These are phyloP conservation scores for Closterium sp. DNA, from an alignment of 139 green algal species.

Conservation along the genomic window DNA sequence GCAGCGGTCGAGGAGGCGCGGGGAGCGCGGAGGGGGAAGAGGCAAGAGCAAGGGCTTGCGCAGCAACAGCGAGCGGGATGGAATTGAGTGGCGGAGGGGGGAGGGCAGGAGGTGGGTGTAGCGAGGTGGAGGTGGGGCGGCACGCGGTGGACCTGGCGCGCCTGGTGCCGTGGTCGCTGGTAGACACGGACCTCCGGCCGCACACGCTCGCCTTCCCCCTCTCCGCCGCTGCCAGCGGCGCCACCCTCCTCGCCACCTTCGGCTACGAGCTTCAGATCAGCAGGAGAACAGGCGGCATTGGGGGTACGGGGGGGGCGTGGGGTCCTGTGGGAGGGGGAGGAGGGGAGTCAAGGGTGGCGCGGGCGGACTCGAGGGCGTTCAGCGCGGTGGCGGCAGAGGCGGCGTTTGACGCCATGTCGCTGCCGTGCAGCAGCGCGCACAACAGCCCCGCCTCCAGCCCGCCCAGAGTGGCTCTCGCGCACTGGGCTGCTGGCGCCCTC, in stretches of 20 bases:
- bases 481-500: not conserved
- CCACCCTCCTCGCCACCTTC: slow-evolving; percentile 30
- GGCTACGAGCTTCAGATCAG: slow-evolving; percentile 18
- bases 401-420: not conserved
- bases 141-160: slow-evolving; percentile 28
- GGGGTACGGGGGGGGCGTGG: not conserved
- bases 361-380: not conserved
- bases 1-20: too few relatives aligned
- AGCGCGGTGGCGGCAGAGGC: not conserved
- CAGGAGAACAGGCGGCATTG: not conserved
- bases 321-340: too few relatives aligned
- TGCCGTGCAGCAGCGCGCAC: not conserved
- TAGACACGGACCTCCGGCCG: not conserved
- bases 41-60: not conserved
- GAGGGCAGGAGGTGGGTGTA: not conserved
- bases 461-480: not conserved
- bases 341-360: not conserved
- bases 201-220: slow-evolving; percentile 31
- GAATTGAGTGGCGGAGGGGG: not conserved
- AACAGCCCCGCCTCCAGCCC: not conserved
- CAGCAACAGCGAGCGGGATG: not conserved
- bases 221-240: slow-evolving; percentile 10
- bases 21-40: not conserved
- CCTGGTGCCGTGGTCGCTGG: slow-evolving; percentile 16
- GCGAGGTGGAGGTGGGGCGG: slow-evolving; percentile 13